Base-by-base conservation (phyloP, 2,329 filamentous ascomycete species). In the Aspergillus tamarii region DNA sequence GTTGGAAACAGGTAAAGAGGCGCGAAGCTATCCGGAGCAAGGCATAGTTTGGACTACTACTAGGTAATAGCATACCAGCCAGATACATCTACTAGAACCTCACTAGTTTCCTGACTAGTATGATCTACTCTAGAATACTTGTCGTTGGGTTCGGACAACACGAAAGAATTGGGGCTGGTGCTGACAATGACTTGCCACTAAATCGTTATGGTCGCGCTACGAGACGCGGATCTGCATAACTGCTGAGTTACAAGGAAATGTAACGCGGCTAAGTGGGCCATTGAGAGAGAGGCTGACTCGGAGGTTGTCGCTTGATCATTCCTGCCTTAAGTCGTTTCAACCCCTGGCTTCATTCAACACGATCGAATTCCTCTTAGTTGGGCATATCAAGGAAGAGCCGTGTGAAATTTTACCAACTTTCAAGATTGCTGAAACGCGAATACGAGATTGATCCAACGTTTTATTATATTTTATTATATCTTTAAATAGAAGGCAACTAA, bases 231-330 rank as follows among this genome's bases (percentile, higher is more conserved):
- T 62, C 60, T 46, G 55, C 60, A 53, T 28, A n/a, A 21, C 55
- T 30, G 55, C 21, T 60, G 59, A 52, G 48, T 30, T 43, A 54
- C 52, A 41, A 46, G 34, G 28, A 41, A 57, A 52, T 34, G 46
- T 50, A 62, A 57, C 46, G 60, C 60, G 46, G 55, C 60, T 53
- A 62, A 62, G 60, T 62, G 60, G 60, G 46, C 36, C 60, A 30
- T 39, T 48, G 45, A 43, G 52, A 30, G 52, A 30, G 52, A 54
- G 50, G 11, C 28, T 53, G 52, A 54, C 21, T 36, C n/a, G 21
- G 32, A 21, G 11, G 11, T 55, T 12, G 52, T 39, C 34, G n/a
- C 32, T 55, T 55, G 48, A 34, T 26, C 6, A 32, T 36, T 54
- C 21, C 11, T 36, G n/a, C 11, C 26, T 23, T 36, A 26, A 26